Evolutionary conservation across 805 yeast genomes (phyloP), one percentile per base, ranked within the genome.

Genomic region (Suhomyces pyralidae): DNA sequence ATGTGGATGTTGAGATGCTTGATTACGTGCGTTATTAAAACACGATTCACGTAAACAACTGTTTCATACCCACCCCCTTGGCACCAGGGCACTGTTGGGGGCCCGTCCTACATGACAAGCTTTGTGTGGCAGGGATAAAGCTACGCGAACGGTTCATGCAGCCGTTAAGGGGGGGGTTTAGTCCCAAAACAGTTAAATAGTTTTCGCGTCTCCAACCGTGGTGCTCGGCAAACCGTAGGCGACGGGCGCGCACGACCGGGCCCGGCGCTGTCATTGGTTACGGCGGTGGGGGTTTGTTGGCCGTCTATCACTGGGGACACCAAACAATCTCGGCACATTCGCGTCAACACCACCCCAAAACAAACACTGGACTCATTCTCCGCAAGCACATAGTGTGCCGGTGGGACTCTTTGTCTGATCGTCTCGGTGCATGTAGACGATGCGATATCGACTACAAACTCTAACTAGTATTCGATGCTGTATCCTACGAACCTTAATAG

Each of bases 111-210:
- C 32, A 28, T 28, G 32, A n/a, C n/a, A 10, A 28, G n/a, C 45
- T 42, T 42, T 24, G 10, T 32, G 48, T 17, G 15, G 25, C 28
- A 32, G 48, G 40, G 40, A 30, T 12, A 7, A 20, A 5, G 5
- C n/a, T 45, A 45, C 48, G 48, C 48, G 48, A 45, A 9, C 6
- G 26, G 14, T 45, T 45, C 19, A 26, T 32, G 48, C 48, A 45
- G 17, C 40, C 40, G 30, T 45, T 45, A 20, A 14, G 40, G 40
- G 17, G n/a, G 40, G 14, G 38, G n/a, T 30, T 19, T 28, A 5
- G 26, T n/a, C 48, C 48, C 40, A 32, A 45, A 17, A 30, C 14
- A 34, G 48, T 30, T 45, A 45, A 45, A 45, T 45, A 22, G 26
- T 15, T 14, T 34, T 28, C 48, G 48, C 48, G 40, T 45, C 45